A percentile compares a stretch with the other conserved stretches of the same genome.
Evolutionary conservation across 768 basidiomycete species (phyloP).

Genomic region (Pleurotus cornucopiae): DNA sequence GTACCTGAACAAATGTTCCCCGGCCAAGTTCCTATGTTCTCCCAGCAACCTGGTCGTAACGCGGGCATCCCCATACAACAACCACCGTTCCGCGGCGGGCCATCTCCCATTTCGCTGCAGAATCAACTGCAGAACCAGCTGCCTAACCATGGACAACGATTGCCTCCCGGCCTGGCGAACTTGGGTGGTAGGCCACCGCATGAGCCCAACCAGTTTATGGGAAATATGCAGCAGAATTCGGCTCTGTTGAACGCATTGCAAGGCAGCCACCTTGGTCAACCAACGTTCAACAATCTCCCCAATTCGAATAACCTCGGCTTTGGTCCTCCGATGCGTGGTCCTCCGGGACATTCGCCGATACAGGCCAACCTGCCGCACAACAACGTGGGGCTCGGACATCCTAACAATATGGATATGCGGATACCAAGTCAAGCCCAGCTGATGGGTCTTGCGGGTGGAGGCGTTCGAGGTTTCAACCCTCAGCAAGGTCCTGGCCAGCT

Average conservation of each 20-base stretch:
- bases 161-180: conserved; percentile 80
- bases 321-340: conserved; percentile 50
- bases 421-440: conserved; percentile 47
- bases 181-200: conserved; percentile 80
- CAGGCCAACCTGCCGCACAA: conserved; percentile 43
- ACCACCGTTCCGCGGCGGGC: conserved; percentile 63
- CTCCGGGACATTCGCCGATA: conserved; percentile 43
- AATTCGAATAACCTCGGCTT: conserved; percentile 41
- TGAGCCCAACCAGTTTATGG: conserved; percentile 65
- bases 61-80: conserved; percentile 54
- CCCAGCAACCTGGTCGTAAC: conserved; percentile 53
- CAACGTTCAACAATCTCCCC: conserved; percentile 50
- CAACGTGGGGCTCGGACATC: conserved; percentile 50
- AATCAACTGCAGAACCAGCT: conserved; percentile 34
- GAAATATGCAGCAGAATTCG: conserved; percentile 33
- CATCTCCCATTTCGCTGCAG: conserved; percentile 54
- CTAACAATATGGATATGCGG: conserved; percentile 51
- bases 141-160: conserved; percentile 42
- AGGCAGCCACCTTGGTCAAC: conserved; percentile 36
- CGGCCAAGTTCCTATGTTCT: conserved; percentile 43
- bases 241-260: conserved; percentile 44
- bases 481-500: conserved; percentile 44
- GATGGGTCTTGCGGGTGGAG: conserved; percentile 36
- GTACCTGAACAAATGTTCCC: conserved; percentile 55
- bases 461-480: conserved; percentile 41